Percentiles rank a stretch among this genome's conserved stretches.
phyloP scores from a whole-genome alignment of 768 basidiomycete genomes.

The Leccinum arenicola region DNA sequence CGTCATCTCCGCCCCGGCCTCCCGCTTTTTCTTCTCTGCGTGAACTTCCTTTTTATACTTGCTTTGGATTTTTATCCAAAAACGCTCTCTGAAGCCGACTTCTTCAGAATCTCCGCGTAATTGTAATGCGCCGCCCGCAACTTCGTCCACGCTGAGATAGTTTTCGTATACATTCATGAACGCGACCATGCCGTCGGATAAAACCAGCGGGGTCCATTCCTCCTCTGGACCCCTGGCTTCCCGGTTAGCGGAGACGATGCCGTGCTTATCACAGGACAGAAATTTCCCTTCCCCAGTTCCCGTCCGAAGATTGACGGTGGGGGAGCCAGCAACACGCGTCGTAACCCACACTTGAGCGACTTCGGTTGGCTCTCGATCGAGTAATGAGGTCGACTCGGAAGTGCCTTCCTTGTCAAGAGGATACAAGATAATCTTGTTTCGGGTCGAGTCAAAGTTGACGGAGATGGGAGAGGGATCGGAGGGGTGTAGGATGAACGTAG shows the following conservation, averaged over 20 bases:
- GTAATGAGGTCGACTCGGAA: conserved; percentile 41
- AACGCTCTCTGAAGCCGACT: conserved; percentile 82
- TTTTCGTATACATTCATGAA: conserved; percentile 90
- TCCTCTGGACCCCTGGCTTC: conserved; percentile 93
- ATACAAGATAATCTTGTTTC: conserved; percentile 67
- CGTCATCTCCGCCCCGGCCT: conserved; percentile 47
- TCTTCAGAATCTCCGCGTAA: conserved; percentile 83
- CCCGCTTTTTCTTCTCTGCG: conserved; percentile 71
- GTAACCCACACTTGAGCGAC: conserved; percentile 91
- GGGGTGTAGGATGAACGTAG: conserved; percentile 83
- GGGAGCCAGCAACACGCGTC: conserved; percentile 80
- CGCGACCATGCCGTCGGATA: conserved; percentile 83
- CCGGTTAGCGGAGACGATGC: conserved; percentile 77
- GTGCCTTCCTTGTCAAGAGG: conserved; percentile 59
- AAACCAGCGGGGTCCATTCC: conserved; percentile 85
- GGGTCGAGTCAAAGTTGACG: conserved; percentile 75
- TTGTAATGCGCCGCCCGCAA: conserved; percentile 76
- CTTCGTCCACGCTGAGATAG: conserved; percentile 81
- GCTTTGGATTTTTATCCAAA: conserved; percentile 86
- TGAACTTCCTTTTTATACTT: conserved; percentile 85
- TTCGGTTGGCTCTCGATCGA: conserved; percentile 73
- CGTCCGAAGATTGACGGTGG: conserved; percentile 82
- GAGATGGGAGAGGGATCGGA: conserved; percentile 76
- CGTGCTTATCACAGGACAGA: conserved; percentile 82
- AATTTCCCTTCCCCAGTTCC: conserved; percentile 90